Conservation (phyloP, 2,329 filamentous ascomycete genomes). For the Onygenales sp. region DNA sequence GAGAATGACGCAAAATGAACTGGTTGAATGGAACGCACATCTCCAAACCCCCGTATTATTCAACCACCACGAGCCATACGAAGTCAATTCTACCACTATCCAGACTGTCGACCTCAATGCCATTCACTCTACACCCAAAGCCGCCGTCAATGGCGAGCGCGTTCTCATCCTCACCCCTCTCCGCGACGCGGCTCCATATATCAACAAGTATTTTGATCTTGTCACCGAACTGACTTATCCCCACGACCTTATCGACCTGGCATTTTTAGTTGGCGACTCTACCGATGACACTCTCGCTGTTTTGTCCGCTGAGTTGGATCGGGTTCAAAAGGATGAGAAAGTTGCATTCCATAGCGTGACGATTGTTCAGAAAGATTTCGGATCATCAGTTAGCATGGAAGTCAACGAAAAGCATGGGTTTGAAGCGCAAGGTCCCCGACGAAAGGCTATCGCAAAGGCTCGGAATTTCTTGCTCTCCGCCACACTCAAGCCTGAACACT, state of each 20-base stretch:
- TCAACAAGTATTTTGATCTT: conserved; percentile 89
- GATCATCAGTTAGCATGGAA: conserved; percentile 59
- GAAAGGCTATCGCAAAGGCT: conserved; percentile 81
- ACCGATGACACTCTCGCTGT: conserved; percentile 85
- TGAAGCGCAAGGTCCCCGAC: conserved; percentile 75
- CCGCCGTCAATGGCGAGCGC: conserved; percentile 70
- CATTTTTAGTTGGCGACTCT: conserved; percentile 87
- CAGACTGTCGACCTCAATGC: conserved; percentile 73
- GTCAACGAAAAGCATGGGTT: conserved; percentile 80
- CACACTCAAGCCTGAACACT: conserved; percentile 84
- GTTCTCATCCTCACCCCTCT: conserved; percentile 88
- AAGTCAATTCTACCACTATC: conserved; percentile 74
- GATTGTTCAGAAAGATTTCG: conserved; percentile 89
- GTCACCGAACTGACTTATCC: conserved; percentile 85
- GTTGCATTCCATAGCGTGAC: conserved; percentile 76
- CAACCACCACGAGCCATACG: conserved; percentile 84
- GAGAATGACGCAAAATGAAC: conserved; percentile 87
- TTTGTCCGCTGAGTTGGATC: conserved; percentile 72
- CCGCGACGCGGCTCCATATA: conserved; percentile 73
- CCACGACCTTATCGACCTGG: conserved; percentile 88
- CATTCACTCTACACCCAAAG: conserved; percentile 70
- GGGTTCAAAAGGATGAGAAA: conserved; percentile 64
- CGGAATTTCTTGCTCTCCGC: conserved; percentile 83
- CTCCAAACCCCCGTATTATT: conserved; percentile 88
- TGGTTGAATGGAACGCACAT: conserved; percentile 79